phyloP scores from a whole-genome alignment of 768 basidiomycete species.

The Boletus rufocinnamomeus region DNA sequence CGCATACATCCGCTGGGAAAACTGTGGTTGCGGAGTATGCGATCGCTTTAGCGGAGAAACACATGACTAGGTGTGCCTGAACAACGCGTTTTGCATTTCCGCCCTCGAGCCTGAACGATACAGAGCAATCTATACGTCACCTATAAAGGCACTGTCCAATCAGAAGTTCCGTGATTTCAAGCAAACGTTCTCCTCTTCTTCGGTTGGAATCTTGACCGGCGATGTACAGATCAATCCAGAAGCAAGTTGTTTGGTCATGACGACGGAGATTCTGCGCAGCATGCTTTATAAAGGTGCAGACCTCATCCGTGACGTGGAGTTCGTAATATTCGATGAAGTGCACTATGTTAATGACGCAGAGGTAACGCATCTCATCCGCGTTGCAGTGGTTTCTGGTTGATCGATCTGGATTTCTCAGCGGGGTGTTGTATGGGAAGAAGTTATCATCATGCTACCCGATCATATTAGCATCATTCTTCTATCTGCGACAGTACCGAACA shows the following conservation, averaged over 20 bases:
- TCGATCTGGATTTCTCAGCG: constrained; percentile 52
- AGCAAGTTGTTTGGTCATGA: constrained; percentile 95
- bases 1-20: constrained; percentile 99
- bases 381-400: constrained; percentile 12
- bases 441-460: constrained; percentile 99
- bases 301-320: constrained; percentile 97
- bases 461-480: constrained; percentile 97
- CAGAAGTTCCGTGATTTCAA: constrained; percentile 99
- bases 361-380: constrained; percentile 47
- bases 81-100: constrained; percentile 17
- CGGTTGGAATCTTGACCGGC: constrained; percentile 95
- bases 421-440: constrained; percentile 99
- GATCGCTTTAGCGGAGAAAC: constrained; percentile 93
- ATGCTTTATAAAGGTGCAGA: constrained; percentile 99
- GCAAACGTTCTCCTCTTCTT: constrained; percentile 86
- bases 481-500: constrained; percentile 97
- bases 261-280: constrained; percentile 94
- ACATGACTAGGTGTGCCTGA: constrained; percentile 88
- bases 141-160: constrained; percentile 98
- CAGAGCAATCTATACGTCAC: constrained; percentile 98
- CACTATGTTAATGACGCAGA: constrained; percentile 99
- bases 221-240: constrained; percentile 99
- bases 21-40: constrained; percentile 99
- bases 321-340: constrained; percentile 99
- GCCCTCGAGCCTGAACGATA: constrained; percentile 4